Evolutionary conservation across 176 grass and related monocot genomes (phyloP).

Genomic region (Ensete glaucum): DNA sequence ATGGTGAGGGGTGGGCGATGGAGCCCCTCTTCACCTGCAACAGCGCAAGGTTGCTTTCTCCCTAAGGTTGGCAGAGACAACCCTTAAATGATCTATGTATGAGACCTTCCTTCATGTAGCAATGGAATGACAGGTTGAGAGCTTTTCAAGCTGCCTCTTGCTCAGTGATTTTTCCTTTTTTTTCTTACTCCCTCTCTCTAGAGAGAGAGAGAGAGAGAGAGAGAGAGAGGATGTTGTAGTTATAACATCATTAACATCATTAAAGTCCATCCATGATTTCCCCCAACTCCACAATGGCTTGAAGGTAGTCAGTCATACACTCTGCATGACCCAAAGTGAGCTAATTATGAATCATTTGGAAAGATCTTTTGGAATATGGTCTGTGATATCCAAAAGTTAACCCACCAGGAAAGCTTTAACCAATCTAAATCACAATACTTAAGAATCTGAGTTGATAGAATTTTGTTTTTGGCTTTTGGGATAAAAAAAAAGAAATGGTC

Average conservation of each 20-base stretch:
- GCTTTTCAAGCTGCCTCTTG: background rate
- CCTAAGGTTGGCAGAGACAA: background rate
- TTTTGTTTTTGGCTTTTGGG: too few species aligned
- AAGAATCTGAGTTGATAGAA: too few species aligned
- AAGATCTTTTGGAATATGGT: too few species aligned
- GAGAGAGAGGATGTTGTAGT: too few species aligned
- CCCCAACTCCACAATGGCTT: background rate
- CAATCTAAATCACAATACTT: too few species aligned
- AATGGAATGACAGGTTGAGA: background rate
- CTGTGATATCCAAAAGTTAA: too few species aligned
- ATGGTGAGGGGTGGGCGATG: background rate
- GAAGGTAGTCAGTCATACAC: background rate
- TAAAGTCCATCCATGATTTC: too few species aligned
- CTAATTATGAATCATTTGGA: too few species aligned
- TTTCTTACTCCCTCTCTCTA: background rate
- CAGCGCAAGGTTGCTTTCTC: conserved; percentile 1
- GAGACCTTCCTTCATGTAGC: background rate
- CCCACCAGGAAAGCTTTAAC: too few species aligned
- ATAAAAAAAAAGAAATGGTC: too few species aligned
- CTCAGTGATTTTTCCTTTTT: background rate
- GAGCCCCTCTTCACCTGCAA: background rate
- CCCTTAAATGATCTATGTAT: conserved; percentile 3
- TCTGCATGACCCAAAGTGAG: background rate
- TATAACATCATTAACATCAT: too few species aligned
- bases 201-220: background rate